Base-by-base conservation (phyloP, 192 early-diverging fungal genomes). In the Coemansia sp. region DNA sequence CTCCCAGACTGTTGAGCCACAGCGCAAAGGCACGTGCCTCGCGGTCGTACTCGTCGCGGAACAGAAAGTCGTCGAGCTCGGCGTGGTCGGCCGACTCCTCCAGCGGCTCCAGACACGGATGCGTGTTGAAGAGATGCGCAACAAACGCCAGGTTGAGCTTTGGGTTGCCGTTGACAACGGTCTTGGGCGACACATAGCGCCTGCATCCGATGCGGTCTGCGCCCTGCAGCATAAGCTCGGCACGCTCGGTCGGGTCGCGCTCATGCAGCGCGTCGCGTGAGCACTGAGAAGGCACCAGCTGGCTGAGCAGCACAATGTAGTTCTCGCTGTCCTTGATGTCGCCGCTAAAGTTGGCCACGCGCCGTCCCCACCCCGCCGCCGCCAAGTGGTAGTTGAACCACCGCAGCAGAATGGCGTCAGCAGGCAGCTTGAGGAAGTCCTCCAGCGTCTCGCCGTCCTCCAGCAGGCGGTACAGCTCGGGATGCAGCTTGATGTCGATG, bases 381-480 rank as follows among this genome's bases (percentile, higher is more conserved):
- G 94, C 95, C 69, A 99, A 76, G 72, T 99, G 98, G 85, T 96
- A 99, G 85, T 99, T 99, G 87, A 98, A 96, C 98, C 98, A 99
- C 65, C 98, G 85, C 77, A 99, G 85, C 70, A 99, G 85, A 73
- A 99, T 98, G 65, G 94, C 94, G 71, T 99, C 97, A 37, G 94
- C 91, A 36, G 97, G 95, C 49, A 99, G 87, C 69, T 93, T 91
- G 40, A 97, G 80, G 75, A 98, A 95, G 61, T 97, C 90, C 68
- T 98, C 96, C 19, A 99, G 86, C 47, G 90, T 91, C 84, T 99
- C 97, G 43, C 88, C 96, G 52, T 92, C 86, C 68, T 97, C 92
- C 69, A 99, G 83, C 63, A 99, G 87, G 51, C 96, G 90, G 74
- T 97, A 97, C 66, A 99, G 85, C 82, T 99, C 98, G 10, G 98